Evolutionary conservation across 1,284 basidiomycete species (phyloP), one percentile per base, ranked within the genome.

Genomic region (Apiotrichum laibachii): DNA sequence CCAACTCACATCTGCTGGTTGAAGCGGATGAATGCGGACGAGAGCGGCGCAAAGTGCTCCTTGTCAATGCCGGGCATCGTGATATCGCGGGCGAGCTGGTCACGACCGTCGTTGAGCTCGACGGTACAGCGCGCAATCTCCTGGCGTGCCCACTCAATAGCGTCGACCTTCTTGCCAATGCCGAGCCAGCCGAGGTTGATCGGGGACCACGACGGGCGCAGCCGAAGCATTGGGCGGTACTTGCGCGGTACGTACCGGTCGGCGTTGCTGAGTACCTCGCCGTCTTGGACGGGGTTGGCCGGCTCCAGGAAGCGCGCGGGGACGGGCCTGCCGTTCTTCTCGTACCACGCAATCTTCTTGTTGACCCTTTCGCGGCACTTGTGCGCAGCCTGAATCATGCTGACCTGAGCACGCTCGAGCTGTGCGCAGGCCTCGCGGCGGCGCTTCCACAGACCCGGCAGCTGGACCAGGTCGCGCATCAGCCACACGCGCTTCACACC

Each of bases 11-110:
- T 89, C 80, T 98, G 95, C 67, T 86, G 84, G 77, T 94, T 86
- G 83, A 98, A 99, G 34, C 90, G 88, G 60, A 99, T 84, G 77
- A 99, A 99, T 5, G 90, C 91, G 26, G 88, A 90, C 72, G 86
- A 91, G 64, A 89, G 73, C 2, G 88, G 86, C 5, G 79, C 79
- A 72, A 82, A 85, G 39, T 81, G 82, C 45, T 72, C 67, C 58
- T 83, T 81, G 2, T 55, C 60, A 19, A 59, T 22, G 4, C 72
- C 73, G 1, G 63, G 60, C 11, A 53, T 61, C 6, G 55, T 45
- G 15, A 73, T 68, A 59, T 77, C 77, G 62, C 82, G 80, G 42
- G 77, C 77, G 43, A 84, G 76, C 42, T 80, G 72, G 58, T 81
- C 77, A 42, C 80, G 72, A 21, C 70, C 57, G 15, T 59, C 60